Evolutionary conservation across 805 yeast species (phyloP).

Genomic region (Spathaspora sp.): DNA sequence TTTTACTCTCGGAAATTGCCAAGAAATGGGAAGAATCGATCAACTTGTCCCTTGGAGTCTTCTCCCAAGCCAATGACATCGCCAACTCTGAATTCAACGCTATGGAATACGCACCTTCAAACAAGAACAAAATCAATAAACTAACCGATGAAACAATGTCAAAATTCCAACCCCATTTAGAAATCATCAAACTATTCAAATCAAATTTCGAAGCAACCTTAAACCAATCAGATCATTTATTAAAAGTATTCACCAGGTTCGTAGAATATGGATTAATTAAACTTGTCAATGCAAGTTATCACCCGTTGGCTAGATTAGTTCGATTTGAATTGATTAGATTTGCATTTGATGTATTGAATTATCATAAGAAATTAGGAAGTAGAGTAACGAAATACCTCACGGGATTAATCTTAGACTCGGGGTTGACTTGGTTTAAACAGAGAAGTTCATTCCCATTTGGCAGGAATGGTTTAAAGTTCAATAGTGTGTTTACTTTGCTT

Average conservation of each 20-base stretch:
- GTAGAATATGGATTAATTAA: slow-evolving; percentile 52
- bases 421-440: slow-evolving; percentile 74
- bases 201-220: slow-evolving; percentile 79
- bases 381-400: slow-evolving; percentile 45
- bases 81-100: slow-evolving; percentile 55
- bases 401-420: slow-evolving; percentile 55
- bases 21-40: slow-evolving; percentile 67
- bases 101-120: slow-evolving; percentile 91
- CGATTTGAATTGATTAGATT: slow-evolving; percentile 73
- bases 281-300: slow-evolving; percentile 61
- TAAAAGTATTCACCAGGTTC: slow-evolving; percentile 65
- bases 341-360: slow-evolving; percentile 59
- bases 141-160: slow-evolving; percentile 47
- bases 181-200: slow-evolving; percentile 61
- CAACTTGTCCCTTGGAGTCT: slow-evolving; percentile 59
- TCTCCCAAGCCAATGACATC: slow-evolving; percentile 52
- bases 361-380: slow-evolving; percentile 50
- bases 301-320: slow-evolving; percentile 73
- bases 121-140: slow-evolving; percentile 54
- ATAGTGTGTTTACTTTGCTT: slow-evolving; percentile 62
- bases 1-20: slow-evolving; percentile 67
- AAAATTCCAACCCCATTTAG: slow-evolving; percentile 62
- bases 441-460: slow-evolving; percentile 78
- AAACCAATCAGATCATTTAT: slow-evolving; percentile 65
- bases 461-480: slow-evolving; percentile 66